Evolutionary conservation across 345 rosid genomes (phyloP).

Genomic region (Populus pruinosa): DNA sequence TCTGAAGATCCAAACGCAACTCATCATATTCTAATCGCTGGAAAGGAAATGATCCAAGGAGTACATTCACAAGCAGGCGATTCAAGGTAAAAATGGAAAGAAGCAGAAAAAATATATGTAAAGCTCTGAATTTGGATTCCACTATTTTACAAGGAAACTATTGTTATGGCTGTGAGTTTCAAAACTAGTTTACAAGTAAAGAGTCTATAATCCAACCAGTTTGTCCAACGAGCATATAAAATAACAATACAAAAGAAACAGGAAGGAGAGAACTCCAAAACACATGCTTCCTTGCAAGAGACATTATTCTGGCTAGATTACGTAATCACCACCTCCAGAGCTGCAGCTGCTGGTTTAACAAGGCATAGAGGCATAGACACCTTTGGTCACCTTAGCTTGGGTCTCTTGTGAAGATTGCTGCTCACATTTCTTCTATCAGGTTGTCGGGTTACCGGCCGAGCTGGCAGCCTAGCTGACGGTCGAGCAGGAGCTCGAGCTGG

Average conservation of each 20-base stretch:
- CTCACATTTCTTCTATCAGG: conserved; percentile 28
- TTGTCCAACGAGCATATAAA: background rate
- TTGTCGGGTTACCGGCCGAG: background rate
- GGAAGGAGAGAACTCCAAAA: background rate
- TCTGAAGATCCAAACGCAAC: background rate
- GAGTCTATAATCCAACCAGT: background rate
- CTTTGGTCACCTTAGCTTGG: conserved; percentile 26
- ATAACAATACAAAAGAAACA: background rate
- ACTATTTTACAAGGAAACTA: background rate
- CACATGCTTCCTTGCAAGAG: background rate
- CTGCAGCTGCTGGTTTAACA: background rate
- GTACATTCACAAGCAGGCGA: background rate
- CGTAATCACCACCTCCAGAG: background rate
- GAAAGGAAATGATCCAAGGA: background rate
- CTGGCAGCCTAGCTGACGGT: conserved; percentile 23
- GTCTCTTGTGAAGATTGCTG: conserved; percentile 34
- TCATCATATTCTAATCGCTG: background rate
- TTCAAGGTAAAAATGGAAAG: background rate
- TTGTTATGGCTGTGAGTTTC: background rate
- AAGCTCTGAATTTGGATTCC: background rate
- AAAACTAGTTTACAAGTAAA: background rate
- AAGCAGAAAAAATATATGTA: background rate
- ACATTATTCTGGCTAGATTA: conserved; percentile 1
- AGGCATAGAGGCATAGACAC: background rate
- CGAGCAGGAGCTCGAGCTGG: background rate